These are phyloP conservation scores for Boeremia lycopersici DNA, from an alignment of 2,329 filamentous ascomycete species.

Conservation along the genomic window DNA sequence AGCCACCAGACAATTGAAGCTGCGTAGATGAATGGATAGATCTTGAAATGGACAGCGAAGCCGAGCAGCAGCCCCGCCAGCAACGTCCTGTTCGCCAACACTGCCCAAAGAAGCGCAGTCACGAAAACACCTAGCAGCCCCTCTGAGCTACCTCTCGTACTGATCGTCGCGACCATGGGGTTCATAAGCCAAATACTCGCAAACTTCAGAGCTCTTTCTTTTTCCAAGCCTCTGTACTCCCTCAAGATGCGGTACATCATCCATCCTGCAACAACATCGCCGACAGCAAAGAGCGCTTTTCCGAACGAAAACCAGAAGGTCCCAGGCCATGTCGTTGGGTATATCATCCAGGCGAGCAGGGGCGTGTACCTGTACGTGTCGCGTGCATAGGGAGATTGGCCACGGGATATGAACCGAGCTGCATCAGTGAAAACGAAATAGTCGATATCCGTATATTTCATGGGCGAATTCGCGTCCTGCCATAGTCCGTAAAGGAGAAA, in stretches of 20 bases:
- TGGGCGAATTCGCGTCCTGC: constrained; percentile 87
- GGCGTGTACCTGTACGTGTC: constrained; percentile 98
- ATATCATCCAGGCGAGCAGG: constrained; percentile 85
- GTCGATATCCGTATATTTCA: constrained; percentile 99
- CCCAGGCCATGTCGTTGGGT: constrained; percentile 73
- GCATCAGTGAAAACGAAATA: constrained; percentile 98
- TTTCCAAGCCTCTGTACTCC: constrained; percentile 41
- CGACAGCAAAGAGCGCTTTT: constrained; percentile 82
- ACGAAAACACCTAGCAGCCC: constrained; percentile 86
- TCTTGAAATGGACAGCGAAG: constrained; percentile 93
- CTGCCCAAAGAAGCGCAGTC: constrained; percentile 81
- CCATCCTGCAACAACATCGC: constrained; percentile 85
- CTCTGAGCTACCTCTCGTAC: constrained; percentile 91
- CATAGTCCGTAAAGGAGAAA: constrained; percentile 88
- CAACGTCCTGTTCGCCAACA: constrained; percentile 64
- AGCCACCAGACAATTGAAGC: constrained; percentile 82
- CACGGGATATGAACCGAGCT: constrained; percentile 73
- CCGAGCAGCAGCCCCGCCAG: constrained; percentile 80
- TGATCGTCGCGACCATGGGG: constrained; percentile 97
- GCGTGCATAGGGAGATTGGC: constrained; percentile 78
- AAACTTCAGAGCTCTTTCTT: constrained; percentile 68
- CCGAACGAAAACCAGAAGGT: constrained; percentile 78
- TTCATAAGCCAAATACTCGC: constrained; percentile 93
- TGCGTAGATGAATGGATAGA: constrained; percentile 97
- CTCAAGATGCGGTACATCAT: constrained; percentile 67